Percentiles rank a stretch among this genome's conserved stretches.
These are phyloP conservation scores for Mycena amicta DNA, from an alignment of 768 basidiomycete species.

Conservation along the genomic window DNA sequence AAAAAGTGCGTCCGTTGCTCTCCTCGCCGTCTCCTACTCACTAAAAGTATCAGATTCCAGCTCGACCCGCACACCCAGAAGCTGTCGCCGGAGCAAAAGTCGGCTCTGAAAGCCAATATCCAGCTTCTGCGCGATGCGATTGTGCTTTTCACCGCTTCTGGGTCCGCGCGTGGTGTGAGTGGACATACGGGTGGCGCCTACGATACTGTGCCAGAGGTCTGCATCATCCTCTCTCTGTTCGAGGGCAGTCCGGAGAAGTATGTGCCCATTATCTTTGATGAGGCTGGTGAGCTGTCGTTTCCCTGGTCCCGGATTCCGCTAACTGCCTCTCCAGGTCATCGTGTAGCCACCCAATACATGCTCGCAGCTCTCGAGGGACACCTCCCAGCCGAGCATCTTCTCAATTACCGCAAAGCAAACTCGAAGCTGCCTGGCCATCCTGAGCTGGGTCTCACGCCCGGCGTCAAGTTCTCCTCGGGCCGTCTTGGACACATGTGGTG, in stretches of 20 bases:
- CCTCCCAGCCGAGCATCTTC: slow-evolving; percentile 71
- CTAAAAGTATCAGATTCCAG: slow-evolving; percentile 52
- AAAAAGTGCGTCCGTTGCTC: slow-evolving; percentile 55
- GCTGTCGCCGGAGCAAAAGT: slow-evolving; percentile 63
- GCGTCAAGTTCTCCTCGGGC: slow-evolving; percentile 92
- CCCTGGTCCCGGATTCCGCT: background rate
- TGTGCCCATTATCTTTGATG: slow-evolving; percentile 74
- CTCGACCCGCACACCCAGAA: slow-evolving; percentile 71
- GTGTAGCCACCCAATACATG: slow-evolving; percentile 89
- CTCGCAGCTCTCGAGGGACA: slow-evolving; percentile 76
- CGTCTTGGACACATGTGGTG: slow-evolving; percentile 89
- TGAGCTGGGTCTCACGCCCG: slow-evolving; percentile 88
- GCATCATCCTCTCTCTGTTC: slow-evolving; percentile 75
- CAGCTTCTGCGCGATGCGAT: slow-evolving; percentile 83
- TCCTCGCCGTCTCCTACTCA: slow-evolving; percentile 8
- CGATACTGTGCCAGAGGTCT: slow-evolving; percentile 84
- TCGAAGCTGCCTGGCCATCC: slow-evolving; percentile 89
- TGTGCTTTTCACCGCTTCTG: slow-evolving; percentile 84
- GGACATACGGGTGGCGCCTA: slow-evolving; percentile 82
- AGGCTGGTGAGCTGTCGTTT: slow-evolving; percentile 61
- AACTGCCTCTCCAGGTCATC: slow-evolving; percentile 58
- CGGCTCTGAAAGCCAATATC: slow-evolving; percentile 66
- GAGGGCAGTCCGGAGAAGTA: slow-evolving; percentile 58
- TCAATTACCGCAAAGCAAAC: slow-evolving; percentile 85
- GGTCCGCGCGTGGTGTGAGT: slow-evolving; percentile 82